Base-by-base conservation (phyloP, 768 basidiomycete species). In the Strobilomyces confusus region DNA sequence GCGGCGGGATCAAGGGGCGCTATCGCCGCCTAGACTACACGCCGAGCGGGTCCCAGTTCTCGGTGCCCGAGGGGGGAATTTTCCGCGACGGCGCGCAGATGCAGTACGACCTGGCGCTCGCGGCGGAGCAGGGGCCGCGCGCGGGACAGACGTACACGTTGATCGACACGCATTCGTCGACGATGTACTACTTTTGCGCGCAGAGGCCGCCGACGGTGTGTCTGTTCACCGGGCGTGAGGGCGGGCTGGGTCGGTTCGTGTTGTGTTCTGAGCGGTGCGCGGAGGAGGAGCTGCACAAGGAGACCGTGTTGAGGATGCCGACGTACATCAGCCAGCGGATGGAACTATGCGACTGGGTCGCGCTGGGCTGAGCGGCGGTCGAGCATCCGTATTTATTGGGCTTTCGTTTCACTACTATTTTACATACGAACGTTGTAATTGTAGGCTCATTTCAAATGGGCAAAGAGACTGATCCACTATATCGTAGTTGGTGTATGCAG, bases 301-400 rank as follows among this genome's bases (percentile, higher is more conserved):
- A 64, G 26, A 58, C 65, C 3, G 65, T 64, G 19, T 12, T 67
- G 34, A 56, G 56, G 33, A 64, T 67, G 62, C 59, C 62, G 9
- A 59, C 44, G 51, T 38, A 59, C 38, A 38, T 19, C 37, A 36
- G 34, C 17, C 34, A 36, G 2, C 3, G 14, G 1, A 36, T 36
- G 34, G 14, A 17, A 5, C 34, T 17, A 13, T 36, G 34, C 11
- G 13, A 36, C 34, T 36, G 34, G 34, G 34, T 36, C 17, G 34
- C 34, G 34, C 34, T 36, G 2, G 34, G 34, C 17, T 36, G 34
- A 34, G 4, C 26, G 26, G 26, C 26, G 4, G 26, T 26, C 26
- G n/a, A n/a, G n/a, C n/a, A n/a, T n/a, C n/a, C n/a, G n/a, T n/a
- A n/a, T n/a, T n/a, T n/a, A n/a, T n/a, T n/a, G n/a, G n/a, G n/a